A percentile compares a stretch with the other conserved stretches of the same genome.
Conservation (phyloP, 768 basidiomycete species). For the Crepidotus variabilis region DNA sequence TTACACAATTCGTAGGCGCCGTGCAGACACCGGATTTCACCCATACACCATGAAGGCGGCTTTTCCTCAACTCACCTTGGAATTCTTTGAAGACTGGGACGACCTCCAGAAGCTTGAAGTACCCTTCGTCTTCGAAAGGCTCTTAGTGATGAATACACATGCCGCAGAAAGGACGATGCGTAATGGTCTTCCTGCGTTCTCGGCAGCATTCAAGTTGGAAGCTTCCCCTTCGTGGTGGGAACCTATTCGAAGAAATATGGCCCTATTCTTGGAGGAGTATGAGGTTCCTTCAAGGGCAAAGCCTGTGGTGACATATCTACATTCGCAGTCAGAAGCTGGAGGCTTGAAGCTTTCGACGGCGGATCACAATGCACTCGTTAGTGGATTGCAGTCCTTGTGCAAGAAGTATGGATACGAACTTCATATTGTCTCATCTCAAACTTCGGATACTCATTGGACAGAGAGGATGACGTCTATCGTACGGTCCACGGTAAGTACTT, state of each 20-base stretch:
- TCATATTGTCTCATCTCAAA: conserved; percentile 46
- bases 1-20: conserved; percentile 35
- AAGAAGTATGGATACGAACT: conserved; percentile 52
- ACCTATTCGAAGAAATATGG: conserved; percentile 42
- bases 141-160: conserved; percentile 74
- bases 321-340: conserved; percentile 49
- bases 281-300: conserved; percentile 23
- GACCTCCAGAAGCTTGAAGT: conserved; percentile 66
- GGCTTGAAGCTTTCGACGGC: conserved; percentile 47
- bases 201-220: conserved; percentile 40
- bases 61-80: conserved; percentile 65
- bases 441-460: conserved; percentile 49
- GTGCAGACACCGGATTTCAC: conserved; percentile 65
- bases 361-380: conserved; percentile 60
- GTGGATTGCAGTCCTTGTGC: conserved; percentile 50
- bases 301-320: conserved; percentile 28
- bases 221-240: conserved; percentile 67
- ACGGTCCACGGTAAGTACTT: conserved; percentile 57
- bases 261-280: conserved; percentile 36
- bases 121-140: conserved; percentile 72
- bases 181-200: conserved; percentile 35
- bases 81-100: conserved; percentile 73
- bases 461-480: conserved; percentile 63
- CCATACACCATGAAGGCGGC: conserved; percentile 68
- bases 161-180: conserved; percentile 41